Base-by-base conservation (phyloP, 805 yeast genomes). In the Tetrapisispora arboricola region DNA sequence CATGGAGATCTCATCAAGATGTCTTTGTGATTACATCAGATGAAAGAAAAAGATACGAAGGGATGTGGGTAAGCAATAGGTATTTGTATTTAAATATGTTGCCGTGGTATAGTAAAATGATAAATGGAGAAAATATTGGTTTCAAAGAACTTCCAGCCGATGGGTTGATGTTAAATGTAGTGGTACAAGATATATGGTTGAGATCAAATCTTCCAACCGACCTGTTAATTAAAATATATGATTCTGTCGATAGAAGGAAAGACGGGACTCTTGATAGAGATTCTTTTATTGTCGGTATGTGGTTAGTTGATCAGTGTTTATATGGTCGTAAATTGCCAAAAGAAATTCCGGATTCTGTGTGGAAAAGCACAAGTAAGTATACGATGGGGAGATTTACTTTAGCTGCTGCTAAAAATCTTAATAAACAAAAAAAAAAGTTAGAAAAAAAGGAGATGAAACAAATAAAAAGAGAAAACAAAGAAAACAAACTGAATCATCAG, bases 231-330 rank as follows among this genome's bases (percentile, higher is more conserved):
- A 73, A 75, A 38, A 78, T 79, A 24, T 84, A 85, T 87, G 73
- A 76, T 39, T 68, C 79, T 51, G 88, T 87, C 4, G 84, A 73
- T 55, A 70, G 62, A 42, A 58, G 76, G 46, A 61, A 67, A 32
- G 90, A 82, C 57, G 94, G 94, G 0, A 75, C 83, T 1, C 64
- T 90, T 41, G 80, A 78, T 48, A 74, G 84, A 46, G 80, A 77
- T 22, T 88, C 87, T 49, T 90, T 90, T 53, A 63, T 88, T 22
- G 88, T 87, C 13, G 98, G 98, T 0, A 87, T 83, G 81, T 90
- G 97, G 97, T 62, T 87, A 6, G 88, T 90, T 3, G 98, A 90
- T 58, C 97, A 90, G 60, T 84, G 95, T 55, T 67, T 90, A 12
- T 90, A 88, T 56, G 98, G 98, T 0, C 70, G 94, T 32, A 90